phyloP scores from a whole-genome alignment of 129 eudicot genomes.

The sunflower (Helianthus annuus) region HanXRQr2.0-SUNRISE NC_035434.2:173786225-173786724 shows the following conservation, averaged over 20 bases:
- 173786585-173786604: slow-evolving; percentile 56
- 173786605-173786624: slow-evolving; percentile 63
- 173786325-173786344: slow-evolving; percentile 9
- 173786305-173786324: slow-evolving; percentile 7
- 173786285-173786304: not conserved
- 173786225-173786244: too few relatives aligned
- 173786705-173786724: slow-evolving; percentile 76
- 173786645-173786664: slow-evolving; percentile 40
- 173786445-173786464: slow-evolving; percentile 30
- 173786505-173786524: slow-evolving; percentile 42
- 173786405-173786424: too few relatives aligned
- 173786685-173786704: slow-evolving; percentile 67
- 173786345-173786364: not conserved
- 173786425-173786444: too few relatives aligned
- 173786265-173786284: slow-evolving; percentile 25
- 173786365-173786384: slow-evolving; percentile 28
- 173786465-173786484: slow-evolving; percentile 20
- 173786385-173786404: slow-evolving; percentile 27
- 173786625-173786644: slow-evolving; percentile 84
- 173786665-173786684: slow-evolving; percentile 72
- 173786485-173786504: slow-evolving; percentile 35
- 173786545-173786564: slow-evolving; percentile 73
- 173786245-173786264: not conserved
- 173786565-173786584: slow-evolving; percentile 48
- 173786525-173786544: slow-evolving; percentile 60